Base-by-base conservation (phyloP, 1,139 yeast genomes). In the Candida dubliniensis region DNA sequence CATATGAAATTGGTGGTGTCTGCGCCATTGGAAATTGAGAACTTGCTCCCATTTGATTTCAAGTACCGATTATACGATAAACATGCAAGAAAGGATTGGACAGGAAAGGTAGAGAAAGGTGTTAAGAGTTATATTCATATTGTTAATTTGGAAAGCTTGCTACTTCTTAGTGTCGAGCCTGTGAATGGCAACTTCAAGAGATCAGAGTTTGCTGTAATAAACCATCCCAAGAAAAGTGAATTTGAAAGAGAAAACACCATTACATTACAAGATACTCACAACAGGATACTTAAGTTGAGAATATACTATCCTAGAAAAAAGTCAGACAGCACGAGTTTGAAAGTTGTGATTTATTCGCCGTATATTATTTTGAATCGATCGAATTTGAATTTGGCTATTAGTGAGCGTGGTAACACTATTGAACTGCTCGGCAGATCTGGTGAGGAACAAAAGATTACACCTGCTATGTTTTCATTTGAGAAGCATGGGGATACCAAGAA, bases 21-120 rank as follows among this genome's bases (percentile, higher is more conserved):
- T 0, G 91, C 99, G 0, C 98, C 99, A 0, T 67, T 95, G 33
- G 89, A 87, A 54, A 74, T 95, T 49, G 91, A 87, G 54, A 95
- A 95, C 55, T 68, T 89, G 46, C 64, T 95, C 41, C 99, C 99
- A 0, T 87, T 78, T 58, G 96, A 89, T 54, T 67, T 91, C 42
- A 73, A 79, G 18, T 90, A 86, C 63, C 71, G 88, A 45, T 72
- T 95, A 15, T 88, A 86, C 59, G 95, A 89, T 59, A 87, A 88
- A 57, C 81, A 80, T 18, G 71, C 83, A n/a, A 79, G 78, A 46
- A 76, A 77, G 49, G 95, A 84, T 48, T 84, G 93, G 85, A 76
- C 73, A 47, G 85, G 84, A 18, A 58, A 63, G 11, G 67, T 93
- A 38, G 65, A 70, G 36, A 80, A 79, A 54, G 96, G 96, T 3